Base-by-base conservation (phyloP, 2,329 filamentous ascomycete species). In the Madurella fahalii region DNA sequence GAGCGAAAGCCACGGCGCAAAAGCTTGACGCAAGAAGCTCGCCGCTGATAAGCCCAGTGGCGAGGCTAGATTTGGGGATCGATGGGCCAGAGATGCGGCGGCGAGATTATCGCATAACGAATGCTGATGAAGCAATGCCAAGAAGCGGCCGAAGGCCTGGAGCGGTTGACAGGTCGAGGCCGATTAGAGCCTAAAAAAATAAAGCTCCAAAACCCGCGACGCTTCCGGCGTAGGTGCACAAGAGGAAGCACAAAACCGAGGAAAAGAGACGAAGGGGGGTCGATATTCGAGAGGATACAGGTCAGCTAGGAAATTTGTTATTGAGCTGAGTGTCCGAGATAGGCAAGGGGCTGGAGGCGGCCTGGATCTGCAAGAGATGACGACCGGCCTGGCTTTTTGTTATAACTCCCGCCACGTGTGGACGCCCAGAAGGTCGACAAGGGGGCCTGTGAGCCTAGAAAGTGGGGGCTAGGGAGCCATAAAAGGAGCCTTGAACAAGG, bases 41-140 rank as follows among this genome's bases (percentile, higher is more conserved):
- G 32, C 25, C 40, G 25, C 11, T 4, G 34, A 13, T 34, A 17
- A 13, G 18, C 20, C n/a, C 45, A 18, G 44, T 42, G 40, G 37
- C 43, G 15, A 50, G 53, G 40, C 43, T 32, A 46, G 18, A 49
- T 31, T 40, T 34, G 17, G n/a, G n/a, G 31, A 47, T 37, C 31
- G n/a, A 39, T 17, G 17, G 45, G 40, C 41, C 34, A 47, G 39
- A 46, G 34, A 46, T 43, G 46, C 37, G 40, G 44, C 50, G 43
- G 47, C 43, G 42, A 49, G 53, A 58, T 58, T 56, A 50, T 59
- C 54, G 56, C 54, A 58, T 53, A 45, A 47, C 25, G 34, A 52
- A 50, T 47, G 55, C 39, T 32, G 53, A 57, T 63, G 61, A 61
- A 56, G 59, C 61, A 60, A 58, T 58, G 61, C 59, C 58, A 63